Percentiles rank a stretch among this genome's conserved stretches.
Conservation (phyloP, 192 early-diverging fungal species). For the Linnemannia hyalina region DNA sequence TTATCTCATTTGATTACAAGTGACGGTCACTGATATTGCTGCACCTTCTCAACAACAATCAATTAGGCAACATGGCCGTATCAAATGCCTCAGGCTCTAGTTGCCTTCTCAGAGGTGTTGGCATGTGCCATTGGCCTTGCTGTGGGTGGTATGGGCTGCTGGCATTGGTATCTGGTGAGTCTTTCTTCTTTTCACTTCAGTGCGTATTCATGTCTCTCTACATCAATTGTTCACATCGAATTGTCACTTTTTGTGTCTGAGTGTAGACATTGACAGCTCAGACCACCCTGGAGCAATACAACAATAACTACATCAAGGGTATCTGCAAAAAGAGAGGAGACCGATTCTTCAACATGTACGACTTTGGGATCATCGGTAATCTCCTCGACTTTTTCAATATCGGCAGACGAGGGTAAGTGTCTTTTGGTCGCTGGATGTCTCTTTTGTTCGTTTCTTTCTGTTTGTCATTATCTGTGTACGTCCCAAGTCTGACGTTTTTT, state of each 20-base stretch:
- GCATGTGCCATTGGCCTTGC: conserved; percentile 7
- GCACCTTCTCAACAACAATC: neutral
- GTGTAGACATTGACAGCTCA: conserved; percentile 63
- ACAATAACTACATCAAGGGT: conserved; percentile 62
- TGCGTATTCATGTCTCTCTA: neutral
- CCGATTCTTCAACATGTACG: conserved; percentile 42
- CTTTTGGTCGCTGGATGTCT: neutral
- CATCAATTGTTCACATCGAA: neutral
- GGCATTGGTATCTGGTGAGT: conserved; percentile 70
- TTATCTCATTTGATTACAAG: neutral
- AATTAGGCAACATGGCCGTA: conserved; percentile 27
- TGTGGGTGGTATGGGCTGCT: conserved; percentile 58
- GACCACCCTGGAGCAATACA: conserved; percentile 70
- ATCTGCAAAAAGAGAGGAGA: conserved; percentile 61
- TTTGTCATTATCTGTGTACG: neutral
- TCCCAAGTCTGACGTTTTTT: neutral
- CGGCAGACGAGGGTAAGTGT: conserved; percentile 57
- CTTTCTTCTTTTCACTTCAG: neutral
- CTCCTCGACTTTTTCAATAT: conserved; percentile 66
- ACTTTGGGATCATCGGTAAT: conserved; percentile 59
- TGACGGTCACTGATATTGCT: neutral
- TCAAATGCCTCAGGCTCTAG: conserved; percentile 2
- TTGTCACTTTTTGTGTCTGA: neutral
- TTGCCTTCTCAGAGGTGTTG: conserved; percentile 23
- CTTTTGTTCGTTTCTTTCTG: neutral